phyloP scores from a whole-genome alignment of 805 yeast genomes.

The Lachancea kluyveri region DNA sequence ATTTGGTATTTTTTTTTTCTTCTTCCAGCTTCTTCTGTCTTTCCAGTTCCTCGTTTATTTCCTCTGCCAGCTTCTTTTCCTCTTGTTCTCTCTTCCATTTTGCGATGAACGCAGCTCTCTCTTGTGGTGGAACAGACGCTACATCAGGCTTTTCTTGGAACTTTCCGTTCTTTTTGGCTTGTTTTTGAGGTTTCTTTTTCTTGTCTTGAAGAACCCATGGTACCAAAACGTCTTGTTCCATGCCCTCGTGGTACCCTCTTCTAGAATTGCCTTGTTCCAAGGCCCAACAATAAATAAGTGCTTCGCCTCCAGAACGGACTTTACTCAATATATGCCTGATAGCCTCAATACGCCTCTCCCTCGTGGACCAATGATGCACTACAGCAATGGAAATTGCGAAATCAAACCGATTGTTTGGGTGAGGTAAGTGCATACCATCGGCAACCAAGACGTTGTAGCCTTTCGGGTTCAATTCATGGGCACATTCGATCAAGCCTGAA shows the following conservation, averaged over 20 bases:
- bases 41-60: conserved; percentile 15
- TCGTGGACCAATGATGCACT: conserved; percentile 89
- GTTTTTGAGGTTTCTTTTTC: conserved; percentile 32
- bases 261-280: conserved; percentile 83
- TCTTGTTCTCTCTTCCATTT: conserved; percentile 27
- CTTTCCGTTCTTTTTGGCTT: conserved; percentile 13
- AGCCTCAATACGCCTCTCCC: conserved; percentile 71
- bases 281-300: conserved; percentile 93
- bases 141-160: conserved; percentile 23
- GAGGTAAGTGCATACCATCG: conserved; percentile 71
- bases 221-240: conserved; percentile 88
- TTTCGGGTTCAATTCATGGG: conserved; percentile 34
- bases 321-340: conserved; percentile 59
- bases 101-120: conserved; percentile 24
- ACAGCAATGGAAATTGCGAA: conserved; percentile 96
- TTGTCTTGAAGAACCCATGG: conserved; percentile 83
- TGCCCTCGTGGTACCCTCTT: conserved; percentile 86
- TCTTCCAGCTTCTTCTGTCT: conserved; percentile 16
- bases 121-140: conserved; percentile 20
- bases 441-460: conserved; percentile 59
- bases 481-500: conserved; percentile 61
- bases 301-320: conserved; percentile 55
- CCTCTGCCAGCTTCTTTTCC: conserved; percentile 15
- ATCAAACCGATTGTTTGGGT: conserved; percentile 43
- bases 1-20: conserved; percentile 45